Evolutionary conservation across 768 basidiomycete species (phyloP), one percentile per base, ranked within the genome.

Genomic region (Tricholoma hemisulphureum): DNA sequence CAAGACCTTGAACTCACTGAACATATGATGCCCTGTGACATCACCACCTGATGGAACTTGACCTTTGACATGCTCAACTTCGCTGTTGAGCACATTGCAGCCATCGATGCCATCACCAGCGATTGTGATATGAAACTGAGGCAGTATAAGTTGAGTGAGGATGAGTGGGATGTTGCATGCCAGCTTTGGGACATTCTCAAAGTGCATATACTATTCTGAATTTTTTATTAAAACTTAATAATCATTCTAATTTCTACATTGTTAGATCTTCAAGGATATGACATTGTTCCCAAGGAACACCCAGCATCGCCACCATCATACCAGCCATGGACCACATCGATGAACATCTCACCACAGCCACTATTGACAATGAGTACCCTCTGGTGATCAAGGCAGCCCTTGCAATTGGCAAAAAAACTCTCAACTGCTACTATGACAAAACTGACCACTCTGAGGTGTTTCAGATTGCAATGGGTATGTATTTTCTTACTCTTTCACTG

Each of bases 91-190:
- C 24, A 74, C 45, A 53, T 59, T 1, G 18, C 9, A 10, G 69
- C 61, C 2, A 28, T 73, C 14, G 63, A 71, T 53, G 13, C 0
- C 14, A 51, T 73, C 0, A 71, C 66, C 1, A 45, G 53, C 8
- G 49, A 64, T 6, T 11, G 41, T 8, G 26, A 54, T 20, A 37
- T 64, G 21, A 56, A 55, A n/a, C 28, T 67, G 31, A 51, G 61
- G 2, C 41, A 55, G 18, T 64, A 58, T 51, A 56, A 53, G 52
- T 23, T 50, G 13, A 6, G 39, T 24, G 18, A 26, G 26, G 53
- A 54, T 1, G 37, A 54, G 62, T 73, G 72, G 72, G 39, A 37
- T 18, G 43, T 71, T 23, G 53, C 63, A 2, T 41, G 51, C 21
- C 59, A 73, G 48, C 58, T 73, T 29, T 24, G 10, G 6, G 13